These are phyloP conservation scores for Fusarium sp. DNA, from an alignment of 2,329 filamentous ascomycete genomes.

Conservation along the genomic window DNA sequence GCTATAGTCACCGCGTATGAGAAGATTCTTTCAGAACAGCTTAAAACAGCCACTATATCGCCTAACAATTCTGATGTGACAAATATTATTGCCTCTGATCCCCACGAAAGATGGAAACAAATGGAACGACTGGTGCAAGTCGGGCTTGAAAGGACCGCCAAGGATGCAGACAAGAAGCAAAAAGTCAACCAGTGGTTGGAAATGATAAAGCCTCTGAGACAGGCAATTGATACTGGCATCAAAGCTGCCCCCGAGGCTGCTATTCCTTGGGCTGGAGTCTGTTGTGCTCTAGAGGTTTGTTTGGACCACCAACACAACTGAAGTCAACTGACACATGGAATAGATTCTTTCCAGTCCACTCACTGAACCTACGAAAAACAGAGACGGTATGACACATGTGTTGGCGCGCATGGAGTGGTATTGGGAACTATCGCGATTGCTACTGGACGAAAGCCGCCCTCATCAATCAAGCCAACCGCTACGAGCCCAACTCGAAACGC, in stretches of 20 bases:
- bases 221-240: not conserved
- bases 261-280: slow-evolving; percentile 2
- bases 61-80: not conserved
- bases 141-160: not conserved
- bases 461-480: not conserved
- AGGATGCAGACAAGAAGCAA: not conserved
- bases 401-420: not conserved
- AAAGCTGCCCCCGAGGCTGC: slow-evolving; percentile 5
- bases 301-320: no score
- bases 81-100: not conserved
- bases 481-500: not conserved
- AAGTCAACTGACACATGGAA: no score
- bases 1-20: not conserved
- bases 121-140: not conserved
- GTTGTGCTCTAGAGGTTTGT: not conserved
- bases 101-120: not conserved
- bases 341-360: not conserved
- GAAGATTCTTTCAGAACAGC: not conserved
- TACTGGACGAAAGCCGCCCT: not conserved
- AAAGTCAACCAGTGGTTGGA: not conserved
- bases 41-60: not conserved
- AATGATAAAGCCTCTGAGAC: not conserved
- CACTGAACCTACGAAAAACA: not conserved
- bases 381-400: slow-evolving; percentile 1
- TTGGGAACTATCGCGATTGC: not conserved